Percentiles rank a stretch among this genome's conserved stretches.
Conservation (phyloP, 805 yeast species). For the Candida taoyuanica region DNA sequence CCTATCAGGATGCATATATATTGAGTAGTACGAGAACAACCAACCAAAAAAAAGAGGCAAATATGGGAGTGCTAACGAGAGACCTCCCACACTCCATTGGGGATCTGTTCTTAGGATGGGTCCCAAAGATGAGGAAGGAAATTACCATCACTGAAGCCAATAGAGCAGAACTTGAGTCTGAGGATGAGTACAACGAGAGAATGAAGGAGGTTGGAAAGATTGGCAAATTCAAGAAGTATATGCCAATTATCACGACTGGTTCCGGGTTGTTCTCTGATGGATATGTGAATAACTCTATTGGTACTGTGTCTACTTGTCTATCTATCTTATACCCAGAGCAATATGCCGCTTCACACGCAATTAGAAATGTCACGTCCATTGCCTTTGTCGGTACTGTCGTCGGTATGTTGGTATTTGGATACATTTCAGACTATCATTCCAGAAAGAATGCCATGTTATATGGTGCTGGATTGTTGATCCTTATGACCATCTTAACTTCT, state of each 20-base stretch:
- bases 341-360: slow-evolving; percentile 61
- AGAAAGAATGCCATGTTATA: slow-evolving; percentile 80
- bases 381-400: slow-evolving; percentile 90
- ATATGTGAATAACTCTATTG: slow-evolving; percentile 80
- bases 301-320: slow-evolving; percentile 72
- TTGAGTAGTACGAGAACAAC: no score
- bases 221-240: slow-evolving; percentile 33
- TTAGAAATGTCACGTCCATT: slow-evolving; percentile 76
- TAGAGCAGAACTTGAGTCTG: slow-evolving; percentile 22
- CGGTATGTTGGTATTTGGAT: slow-evolving; percentile 81
- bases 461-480: slow-evolving; percentile 68
- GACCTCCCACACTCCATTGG: slow-evolving; percentile 43
- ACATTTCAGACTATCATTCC: slow-evolving; percentile 71
- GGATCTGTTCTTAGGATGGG: slow-evolving; percentile 39
- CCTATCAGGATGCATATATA: no score
- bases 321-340: slow-evolving; percentile 57
- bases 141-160: slow-evolving; percentile 34
- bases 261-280: slow-evolving; percentile 95
- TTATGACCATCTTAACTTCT: slow-evolving; percentile 74
- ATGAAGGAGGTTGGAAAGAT: slow-evolving; percentile 16
- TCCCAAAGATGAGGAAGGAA: slow-evolving; percentile 38
- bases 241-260: slow-evolving; percentile 81
- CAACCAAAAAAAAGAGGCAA: no score
- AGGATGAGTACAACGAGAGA: slow-evolving; percentile 22
- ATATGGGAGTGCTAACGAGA: slow-evolving; percentile 28